These are phyloP conservation scores for Venturia carpophila DNA, from an alignment of 2,329 filamentous ascomycete genomes.

Conservation along the genomic window DNA sequence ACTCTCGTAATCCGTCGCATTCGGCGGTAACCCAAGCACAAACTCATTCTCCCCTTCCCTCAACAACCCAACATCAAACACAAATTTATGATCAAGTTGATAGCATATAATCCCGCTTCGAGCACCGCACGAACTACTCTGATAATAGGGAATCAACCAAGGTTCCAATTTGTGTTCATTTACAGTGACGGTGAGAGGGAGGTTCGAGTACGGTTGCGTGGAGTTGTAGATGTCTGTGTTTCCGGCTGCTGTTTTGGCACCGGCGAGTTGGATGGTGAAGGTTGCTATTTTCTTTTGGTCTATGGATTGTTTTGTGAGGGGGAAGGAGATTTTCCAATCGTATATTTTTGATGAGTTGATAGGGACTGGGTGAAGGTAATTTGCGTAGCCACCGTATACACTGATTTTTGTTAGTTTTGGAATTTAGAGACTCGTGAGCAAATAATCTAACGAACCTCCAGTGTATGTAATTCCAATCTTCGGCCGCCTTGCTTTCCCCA, in stretches of 20 bases:
- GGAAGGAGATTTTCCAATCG: background rate
- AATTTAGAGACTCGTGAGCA: background rate
- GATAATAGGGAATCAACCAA: constrained; percentile 53
- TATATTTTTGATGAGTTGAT: background rate
- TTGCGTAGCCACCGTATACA: background rate
- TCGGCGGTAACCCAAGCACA: constrained; percentile 50
- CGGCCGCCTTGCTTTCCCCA: constrained; percentile 41
- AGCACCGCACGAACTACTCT: constrained; percentile 53
- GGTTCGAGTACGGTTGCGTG: constrained; percentile 45
- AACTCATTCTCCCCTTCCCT: constrained; percentile 48
- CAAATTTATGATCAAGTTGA: constrained; percentile 52
- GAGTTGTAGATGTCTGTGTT: constrained; percentile 52
- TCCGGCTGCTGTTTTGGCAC: constrained; percentile 53
- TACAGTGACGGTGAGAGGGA: constrained; percentile 45
- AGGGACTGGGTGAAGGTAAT: background rate
- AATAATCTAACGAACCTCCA: constrained; percentile 44
- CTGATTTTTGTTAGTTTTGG: background rate
- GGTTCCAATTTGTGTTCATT: constrained; percentile 41
- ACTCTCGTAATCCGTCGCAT: constrained; percentile 52
- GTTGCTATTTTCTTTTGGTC: constrained; percentile 37
- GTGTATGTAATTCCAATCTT: constrained; percentile 57
- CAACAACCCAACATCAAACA: constrained; percentile 42
- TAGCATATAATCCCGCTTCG: constrained; percentile 55
- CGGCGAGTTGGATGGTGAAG: constrained; percentile 56
- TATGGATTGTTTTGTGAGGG: background rate